Percentiles rank a stretch among this genome's conserved stretches.
These are phyloP conservation scores for Uncinocarpus reesii DNA, from an alignment of 2,329 filamentous ascomycete species.

Conservation along the genomic window DNA sequence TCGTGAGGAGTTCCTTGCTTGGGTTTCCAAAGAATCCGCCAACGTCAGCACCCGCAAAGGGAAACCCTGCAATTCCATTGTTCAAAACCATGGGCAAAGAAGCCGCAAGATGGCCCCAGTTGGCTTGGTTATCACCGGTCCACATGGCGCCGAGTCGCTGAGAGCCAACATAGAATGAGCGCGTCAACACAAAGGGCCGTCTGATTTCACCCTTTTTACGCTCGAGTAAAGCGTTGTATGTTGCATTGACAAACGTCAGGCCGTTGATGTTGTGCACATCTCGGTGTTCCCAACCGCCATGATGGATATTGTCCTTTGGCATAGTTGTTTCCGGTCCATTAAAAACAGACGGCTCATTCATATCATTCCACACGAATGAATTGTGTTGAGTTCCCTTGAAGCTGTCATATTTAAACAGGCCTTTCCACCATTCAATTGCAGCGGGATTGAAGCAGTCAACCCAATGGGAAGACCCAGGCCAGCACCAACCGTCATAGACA, in stretches of 20 bases:
- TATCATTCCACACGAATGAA: conserved; percentile 96
- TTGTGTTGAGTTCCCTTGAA: conserved; percentile 84
- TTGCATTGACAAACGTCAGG: conserved; percentile 90
- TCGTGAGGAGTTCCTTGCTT: conserved; percentile 75
- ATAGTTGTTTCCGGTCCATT: conserved; percentile 97
- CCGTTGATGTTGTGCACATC: conserved; percentile 95
- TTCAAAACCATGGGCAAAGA: conserved; percentile 88
- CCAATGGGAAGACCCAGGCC: conserved; percentile 96
- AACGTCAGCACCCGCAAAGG: conserved; percentile 89
- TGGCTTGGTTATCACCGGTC: conserved; percentile 95
- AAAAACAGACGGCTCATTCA: conserved; percentile 99
- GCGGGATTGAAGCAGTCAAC: conserved; percentile 92
- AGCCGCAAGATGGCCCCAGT: conserved; percentile 81
- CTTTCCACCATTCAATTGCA: conserved; percentile 81
- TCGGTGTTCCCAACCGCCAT: conserved; percentile 88
- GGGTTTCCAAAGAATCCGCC: conserved; percentile 98
- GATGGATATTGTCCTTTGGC: conserved; percentile 95
- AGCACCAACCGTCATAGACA: conserved; percentile 94
- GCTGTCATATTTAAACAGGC: conserved; percentile 72
- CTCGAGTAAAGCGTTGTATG: conserved; percentile 69
- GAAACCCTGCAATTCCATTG: conserved; percentile 85
- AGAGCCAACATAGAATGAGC: conserved; percentile 82
- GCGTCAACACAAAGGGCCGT: conserved; percentile 84
- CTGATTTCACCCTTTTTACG: conserved; percentile 77
- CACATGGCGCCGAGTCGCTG: conserved; percentile 93